Conservation (phyloP, 495 filamentous ascomycete species). For the Pseudomonodictys pantanalensis region DNA sequence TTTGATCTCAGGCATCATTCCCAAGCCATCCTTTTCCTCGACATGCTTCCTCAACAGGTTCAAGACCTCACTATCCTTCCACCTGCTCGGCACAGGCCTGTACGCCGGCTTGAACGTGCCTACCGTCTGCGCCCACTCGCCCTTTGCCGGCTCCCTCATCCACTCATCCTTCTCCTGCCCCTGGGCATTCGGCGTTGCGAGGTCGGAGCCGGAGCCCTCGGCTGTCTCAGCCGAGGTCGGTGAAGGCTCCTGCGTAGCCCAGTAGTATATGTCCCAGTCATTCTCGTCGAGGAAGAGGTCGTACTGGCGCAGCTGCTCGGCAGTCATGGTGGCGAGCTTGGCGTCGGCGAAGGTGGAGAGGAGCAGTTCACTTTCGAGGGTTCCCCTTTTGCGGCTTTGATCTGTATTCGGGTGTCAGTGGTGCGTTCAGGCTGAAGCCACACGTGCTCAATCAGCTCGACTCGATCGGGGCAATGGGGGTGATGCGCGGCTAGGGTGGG, state of each 20-base stretch:
- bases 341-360: constrained; percentile 91
- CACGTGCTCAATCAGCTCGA: not conserved
- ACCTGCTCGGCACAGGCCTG: constrained; percentile 79
- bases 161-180: constrained; percentile 41
- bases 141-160: constrained; percentile 41
- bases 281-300: constrained; percentile 97
- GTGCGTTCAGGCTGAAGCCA: not conserved
- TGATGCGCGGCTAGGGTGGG: not conserved
- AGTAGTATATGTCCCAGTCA: constrained; percentile 99
- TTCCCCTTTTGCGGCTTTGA: constrained; percentile 94
- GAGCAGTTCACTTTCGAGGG: constrained; percentile 90
- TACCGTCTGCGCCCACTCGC: constrained; percentile 96
- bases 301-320: constrained; percentile 73
- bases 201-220: constrained; percentile 39
- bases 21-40: constrained; percentile 41
- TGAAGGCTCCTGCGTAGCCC: constrained; percentile 87
- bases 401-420: constrained; percentile 50
- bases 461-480: not conserved
- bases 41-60: constrained; percentile 77
- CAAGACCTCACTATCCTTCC: constrained; percentile 79
- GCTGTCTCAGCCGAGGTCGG: constrained; percentile 44
- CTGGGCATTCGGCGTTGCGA: constrained; percentile 38
- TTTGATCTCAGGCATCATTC: constrained; percentile 45
- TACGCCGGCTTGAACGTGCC: constrained; percentile 94
- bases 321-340: constrained; percentile 69